Evolutionary conservation across 1,284 basidiomycete species (phyloP), one percentile per base, ranked within the genome.

Genomic region (Heterobasidion irregulare): DNA sequence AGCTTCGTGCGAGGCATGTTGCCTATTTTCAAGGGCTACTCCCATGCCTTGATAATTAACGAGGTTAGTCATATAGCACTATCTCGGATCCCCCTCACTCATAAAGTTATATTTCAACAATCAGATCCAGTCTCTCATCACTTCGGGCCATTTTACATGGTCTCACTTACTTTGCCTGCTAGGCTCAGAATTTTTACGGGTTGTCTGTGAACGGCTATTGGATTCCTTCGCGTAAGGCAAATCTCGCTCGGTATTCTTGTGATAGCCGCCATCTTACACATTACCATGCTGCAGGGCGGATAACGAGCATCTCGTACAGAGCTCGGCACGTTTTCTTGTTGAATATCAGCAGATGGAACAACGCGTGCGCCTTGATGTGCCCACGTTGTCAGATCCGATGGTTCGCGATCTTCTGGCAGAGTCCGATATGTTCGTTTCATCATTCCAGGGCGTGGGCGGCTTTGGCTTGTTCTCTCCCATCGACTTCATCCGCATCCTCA

Each of bases 31-130:
- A 80, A 86, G 70, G 84, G 86, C 56, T 90, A 89, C 72, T 89
- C 89, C 10, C 89, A 91, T 74, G 87, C 87, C 52, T 70, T 87
- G 67, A 86, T 91, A 61, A 81, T 91, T 58, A 84, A 91, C 69
- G 86, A 91, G 79, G 88, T 85, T 56, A 54, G 79, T 15, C 16
- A 5, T 41, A 16, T 12, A 41, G 48, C 57, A 32, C 58, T 58
- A 13, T 53, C 52, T 44, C 48, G 58, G 54, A 54, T 50, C 5
- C 8, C 13, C 12, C 18, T 8, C 48, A 33, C 34, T 16, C 26
- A 47, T 47, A 12, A 10, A 4, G 46, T 12, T 47, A 36, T 35
- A 52, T 43, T 45, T 50, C 52, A 51, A 44, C 41, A 53, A 50
- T 56, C 63, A 90, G 87, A 70, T 90, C 50, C 87, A 89, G 66